Percentiles rank a stretch among this genome's conserved stretches.
phyloP scores from a whole-genome alignment of 768 basidiomycete genomes.

The Boletus insuetus region DNA sequence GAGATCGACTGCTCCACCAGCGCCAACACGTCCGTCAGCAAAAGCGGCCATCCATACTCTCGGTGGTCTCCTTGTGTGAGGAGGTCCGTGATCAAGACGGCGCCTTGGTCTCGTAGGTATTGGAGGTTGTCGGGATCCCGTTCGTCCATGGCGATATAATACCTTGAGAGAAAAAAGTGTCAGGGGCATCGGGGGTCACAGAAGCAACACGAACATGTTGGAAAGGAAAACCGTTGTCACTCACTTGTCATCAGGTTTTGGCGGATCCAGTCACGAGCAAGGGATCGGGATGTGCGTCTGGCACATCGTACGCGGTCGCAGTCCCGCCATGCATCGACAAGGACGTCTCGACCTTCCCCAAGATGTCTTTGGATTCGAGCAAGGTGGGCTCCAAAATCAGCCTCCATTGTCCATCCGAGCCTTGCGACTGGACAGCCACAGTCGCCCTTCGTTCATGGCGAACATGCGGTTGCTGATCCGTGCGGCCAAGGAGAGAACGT shows the following conservation, averaged over 20 bases:
- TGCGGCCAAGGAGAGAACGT: slow-evolving; percentile 30
- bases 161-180: slow-evolving; percentile 16
- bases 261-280: slow-evolving; percentile 26
- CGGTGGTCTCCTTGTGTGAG: slow-evolving; percentile 41
- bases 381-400: slow-evolving; percentile 32
- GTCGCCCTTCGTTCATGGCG: slow-evolving; percentile 26
- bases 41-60: slow-evolving; percentile 39
- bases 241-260: slow-evolving; percentile 24
- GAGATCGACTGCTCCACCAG: slow-evolving; percentile 41
- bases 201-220: too few species aligned
- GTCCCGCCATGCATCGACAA: slow-evolving; percentile 23
- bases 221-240: not conserved
- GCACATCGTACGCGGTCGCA: slow-evolving; percentile 20
- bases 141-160: slow-evolving; percentile 43
- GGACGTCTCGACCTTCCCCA: slow-evolving; percentile 12
- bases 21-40: slow-evolving; percentile 43
- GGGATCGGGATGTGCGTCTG: slow-evolving; percentile 15
- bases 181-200: not conserved
- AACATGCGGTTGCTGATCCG: slow-evolving; percentile 33
- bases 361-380: slow-evolving; percentile 29
- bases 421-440: slow-evolving; percentile 27
- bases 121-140: slow-evolving; percentile 33
- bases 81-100: slow-evolving; percentile 40
- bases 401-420: slow-evolving; percentile 36
- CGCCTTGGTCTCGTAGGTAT: slow-evolving; percentile 35